Base-by-base conservation (phyloP, 2,329 filamentous ascomycete species). In the Immersiporthe knoxdaviesiana region DNA sequence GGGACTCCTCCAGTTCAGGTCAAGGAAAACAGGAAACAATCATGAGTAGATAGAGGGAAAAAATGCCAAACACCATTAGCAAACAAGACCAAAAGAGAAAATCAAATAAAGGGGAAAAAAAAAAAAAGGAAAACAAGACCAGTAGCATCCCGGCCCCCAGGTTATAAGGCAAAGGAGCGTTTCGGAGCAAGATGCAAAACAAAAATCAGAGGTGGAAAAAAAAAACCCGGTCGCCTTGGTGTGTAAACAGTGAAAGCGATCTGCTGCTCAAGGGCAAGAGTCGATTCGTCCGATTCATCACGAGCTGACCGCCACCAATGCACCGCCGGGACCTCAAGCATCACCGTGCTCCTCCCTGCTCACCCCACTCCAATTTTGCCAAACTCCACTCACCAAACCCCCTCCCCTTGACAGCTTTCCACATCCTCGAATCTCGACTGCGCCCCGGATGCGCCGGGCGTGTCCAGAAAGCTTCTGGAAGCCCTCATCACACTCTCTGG, bases 361-460 rank as follows among this genome's bases (percentile, higher is more conserved):
- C 58, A 39, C 69, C 54, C 66, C 69, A 68, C 67, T 64, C 65
- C 66, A 68, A 70, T 69, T 66, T 70, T 69, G 66, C 59, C 59
- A 64, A 64, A 65, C 65, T 71, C 69, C 69, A 71, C 69, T 69
- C 60, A 63, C 44, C 60, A 62, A 39, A 12, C n/a, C 37, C 30
- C 16, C 16, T 63, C 69, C 61, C 68, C 63, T 63, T 66, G 69
- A 63, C 63, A 65, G 58, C 41, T 50, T 32, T 66, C 44, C 44
- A 44, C 41, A 64, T 71, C 67, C 67, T 69, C 59, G 67, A 64
- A 69, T 56, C 41, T 69, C 52, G 50, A 63, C 69, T 61, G 61
- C 44, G 63, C 67, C 63, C 54, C 67, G 63, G 62, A 71, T 66
- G 63, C 32, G 52, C 59, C 60, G 63, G 44, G 63, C 27, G 18